These are phyloP conservation scores for Solanum raphanifolium DNA, from an alignment of 257 asterid species.

Conservation along the genomic window DNA sequence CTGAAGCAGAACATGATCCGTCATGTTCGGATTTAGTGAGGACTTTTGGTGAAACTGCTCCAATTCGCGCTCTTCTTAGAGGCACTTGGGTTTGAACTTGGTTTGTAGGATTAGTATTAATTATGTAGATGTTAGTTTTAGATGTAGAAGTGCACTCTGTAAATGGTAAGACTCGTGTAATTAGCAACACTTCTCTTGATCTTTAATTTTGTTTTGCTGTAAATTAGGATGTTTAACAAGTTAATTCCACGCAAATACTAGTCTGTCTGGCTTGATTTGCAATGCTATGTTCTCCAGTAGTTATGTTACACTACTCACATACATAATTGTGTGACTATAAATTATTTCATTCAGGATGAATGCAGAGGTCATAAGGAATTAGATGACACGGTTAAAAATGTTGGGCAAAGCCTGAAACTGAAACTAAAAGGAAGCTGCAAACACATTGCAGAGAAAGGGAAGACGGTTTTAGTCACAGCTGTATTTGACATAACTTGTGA, in stretches of 20 bases:
- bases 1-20: constrained; percentile 19
- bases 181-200: background rate
- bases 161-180: background rate
- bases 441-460: background rate
- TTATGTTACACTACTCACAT: no score
- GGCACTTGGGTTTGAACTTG: constrained; percentile 42
- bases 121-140: background rate
- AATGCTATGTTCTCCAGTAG: no score
- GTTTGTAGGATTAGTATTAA: background rate
- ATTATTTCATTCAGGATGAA: no score
- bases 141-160: background rate
- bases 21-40: constrained; percentile 46
- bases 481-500: background rate
- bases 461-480: background rate
- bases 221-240: background rate
- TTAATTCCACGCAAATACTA: background rate
- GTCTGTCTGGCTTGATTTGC: background rate
- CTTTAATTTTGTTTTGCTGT: background rate
- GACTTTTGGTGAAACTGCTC: constrained; percentile 32
- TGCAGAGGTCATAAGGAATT: background rate
- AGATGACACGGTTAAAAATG: background rate
- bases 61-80: constrained; percentile 39
- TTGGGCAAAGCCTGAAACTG: background rate
- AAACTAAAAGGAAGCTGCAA: no score
- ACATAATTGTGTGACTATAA: background rate